A percentile compares a stretch with the other conserved stretches of the same genome.
These are phyloP conservation scores for Trebouxiophyceae sp. DNA, from an alignment of 163 green algal genomes.

Conservation along the genomic window DNA sequence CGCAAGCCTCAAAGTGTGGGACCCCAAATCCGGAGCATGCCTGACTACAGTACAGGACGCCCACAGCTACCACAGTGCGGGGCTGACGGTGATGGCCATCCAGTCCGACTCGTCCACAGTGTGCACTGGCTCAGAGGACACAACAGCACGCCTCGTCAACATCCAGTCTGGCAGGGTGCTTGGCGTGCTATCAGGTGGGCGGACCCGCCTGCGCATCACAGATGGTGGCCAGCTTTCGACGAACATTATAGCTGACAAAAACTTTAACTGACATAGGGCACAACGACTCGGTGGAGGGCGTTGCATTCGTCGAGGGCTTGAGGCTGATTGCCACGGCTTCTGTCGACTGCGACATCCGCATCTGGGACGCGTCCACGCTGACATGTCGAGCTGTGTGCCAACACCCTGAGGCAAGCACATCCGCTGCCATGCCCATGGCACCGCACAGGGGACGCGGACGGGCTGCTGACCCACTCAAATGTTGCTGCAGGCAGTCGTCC, in stretches of 20 bases:
- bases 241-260: neutral
- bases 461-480: neutral
- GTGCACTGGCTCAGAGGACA: conserved; percentile 66
- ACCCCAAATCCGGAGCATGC: conserved; percentile 80
- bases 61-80: conserved; percentile 5
- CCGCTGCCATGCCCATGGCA: neutral
- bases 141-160: conserved; percentile 55
- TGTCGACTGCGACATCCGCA: conserved; percentile 66
- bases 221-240: neutral
- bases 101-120: conserved; percentile 42
- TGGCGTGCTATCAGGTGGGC: conserved; percentile 26
- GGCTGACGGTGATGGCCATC: conserved; percentile 67
- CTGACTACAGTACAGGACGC: conserved; percentile 27
- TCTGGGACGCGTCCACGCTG: conserved; percentile 70
- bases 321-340: conserved; percentile 52
- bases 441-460: neutral
- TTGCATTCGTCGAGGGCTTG: conserved; percentile 48
- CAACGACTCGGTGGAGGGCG: conserved; percentile 68
- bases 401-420: conserved; percentile 53
- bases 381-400: conserved; percentile 41
- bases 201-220: neutral
- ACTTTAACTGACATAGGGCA: conserved; percentile 40
- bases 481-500: conserved; percentile 51
- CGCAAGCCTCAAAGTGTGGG: conserved; percentile 75
- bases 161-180: conserved; percentile 44